Evolutionary conservation across 257 asterid genomes (phyloP), one percentile per base, ranked within the genome.

Genomic region (Handroanthus guayacan): DNA sequence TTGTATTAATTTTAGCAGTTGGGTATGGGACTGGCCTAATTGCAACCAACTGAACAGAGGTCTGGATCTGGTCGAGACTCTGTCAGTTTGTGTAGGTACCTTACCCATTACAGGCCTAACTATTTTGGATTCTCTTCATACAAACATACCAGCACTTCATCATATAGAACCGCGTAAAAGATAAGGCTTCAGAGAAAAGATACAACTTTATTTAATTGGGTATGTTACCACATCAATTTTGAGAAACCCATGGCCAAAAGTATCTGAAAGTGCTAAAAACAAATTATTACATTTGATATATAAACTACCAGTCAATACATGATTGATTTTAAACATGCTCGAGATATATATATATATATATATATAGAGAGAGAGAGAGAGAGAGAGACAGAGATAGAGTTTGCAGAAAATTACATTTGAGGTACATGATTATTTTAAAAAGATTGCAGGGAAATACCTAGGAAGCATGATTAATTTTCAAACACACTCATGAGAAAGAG

Each of bases 401-500:
- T 25, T 25, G 1, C 31, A 25, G 31, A 25, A 25, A 25, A 25
- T 25, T 25, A 25, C 31, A n/a, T n/a, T n/a, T n/a, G n/a, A n/a
- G n/a, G n/a, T 25, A 25, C 31, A 25, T 25, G 31, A 25, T 25
- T 25, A 25, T 25, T 25, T 25, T 25, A 25, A 25, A 25, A 25
- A 25, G 31, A 25, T 25, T 25, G 31, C 31, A 25, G 31, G 31
- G 31, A 25, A 25, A 25, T 25, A 25, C 31, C 31, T 25, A 25
- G 31, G 31, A 25, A 25, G 31, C 44, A 57, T 1, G 48, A 41
- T 62, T 52, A 14, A 61, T 61, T 20, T 52, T 62, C 31, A 62
- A 8, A 47, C 77, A 58, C 5, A 67, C 48, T 61, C 79, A 37
- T 74, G 68, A 62, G 31, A 52, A 5, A 17, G 16, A 78, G 18